These are phyloP conservation scores for Tetrapisispora taiwanensis DNA, from an alignment of 805 yeast genomes.

Conservation along the genomic window DNA sequence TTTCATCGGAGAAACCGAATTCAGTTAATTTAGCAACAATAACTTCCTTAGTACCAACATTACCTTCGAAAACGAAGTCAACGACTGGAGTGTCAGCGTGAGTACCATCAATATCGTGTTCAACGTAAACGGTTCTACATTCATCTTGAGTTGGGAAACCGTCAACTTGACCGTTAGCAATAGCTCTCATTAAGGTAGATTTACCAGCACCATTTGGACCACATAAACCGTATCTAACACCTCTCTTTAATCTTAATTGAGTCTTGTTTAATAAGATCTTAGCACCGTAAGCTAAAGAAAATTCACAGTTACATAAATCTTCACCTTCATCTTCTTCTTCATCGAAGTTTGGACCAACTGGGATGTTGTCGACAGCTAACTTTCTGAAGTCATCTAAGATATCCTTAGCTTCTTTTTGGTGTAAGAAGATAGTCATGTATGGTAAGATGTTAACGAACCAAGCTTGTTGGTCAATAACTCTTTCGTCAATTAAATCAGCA, in stretches of 20 bases:
- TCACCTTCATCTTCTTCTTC: slow-evolving; percentile 98
- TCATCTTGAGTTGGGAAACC: slow-evolving; percentile 99
- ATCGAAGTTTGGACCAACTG: slow-evolving; percentile 90
- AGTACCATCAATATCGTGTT: slow-evolving; percentile 98
- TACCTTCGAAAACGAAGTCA: slow-evolving; percentile 74
- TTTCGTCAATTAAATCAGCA: slow-evolving; percentile 98
- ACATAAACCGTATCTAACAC: slow-evolving; percentile 97
- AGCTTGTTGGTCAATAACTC: slow-evolving; percentile 82
- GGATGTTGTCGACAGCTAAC: slow-evolving; percentile 96
- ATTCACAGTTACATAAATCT: slow-evolving; percentile 99
- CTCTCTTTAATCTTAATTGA: slow-evolving; percentile 96
- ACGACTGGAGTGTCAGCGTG: slow-evolving; percentile 92
- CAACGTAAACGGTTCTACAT: slow-evolving; percentile 98
- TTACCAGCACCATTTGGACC: slow-evolving; percentile 99
- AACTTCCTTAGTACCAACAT: slow-evolving; percentile 64
- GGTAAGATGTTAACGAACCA: slow-evolving; percentile 88
- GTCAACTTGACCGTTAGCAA: slow-evolving; percentile 97
- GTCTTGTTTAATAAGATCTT: slow-evolving; percentile 99
- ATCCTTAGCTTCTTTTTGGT: slow-evolving; percentile 83
- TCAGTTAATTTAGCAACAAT: slow-evolving; percentile 70
- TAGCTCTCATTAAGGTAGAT: slow-evolving; percentile 95
- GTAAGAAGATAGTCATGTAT: slow-evolving; percentile 91
- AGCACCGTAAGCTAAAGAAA: slow-evolving; percentile 99
- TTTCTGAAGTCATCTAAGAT: slow-evolving; percentile 90
- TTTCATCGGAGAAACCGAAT: slow-evolving; percentile 89